These are phyloP conservation scores for Grosmannia penicillata DNA, from an alignment of 2,329 filamentous ascomycete genomes.

Conservation along the genomic window DNA sequence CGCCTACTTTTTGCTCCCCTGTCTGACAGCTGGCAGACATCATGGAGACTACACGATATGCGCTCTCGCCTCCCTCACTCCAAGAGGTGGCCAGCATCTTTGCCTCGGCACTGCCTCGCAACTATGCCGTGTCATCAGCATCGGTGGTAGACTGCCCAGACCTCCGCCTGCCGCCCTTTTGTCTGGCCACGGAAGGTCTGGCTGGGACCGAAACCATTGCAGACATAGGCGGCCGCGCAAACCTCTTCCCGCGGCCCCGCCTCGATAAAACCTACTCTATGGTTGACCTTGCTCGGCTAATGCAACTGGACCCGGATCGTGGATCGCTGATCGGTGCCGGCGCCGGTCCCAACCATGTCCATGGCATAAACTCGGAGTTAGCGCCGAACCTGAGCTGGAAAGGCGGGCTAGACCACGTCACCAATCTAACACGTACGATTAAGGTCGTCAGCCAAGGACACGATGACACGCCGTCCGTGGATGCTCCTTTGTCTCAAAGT, in stretches of 20 bases:
- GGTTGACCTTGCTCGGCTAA: slow-evolving; percentile 16
- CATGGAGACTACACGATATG: background rate
- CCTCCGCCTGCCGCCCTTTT: slow-evolving; percentile 20
- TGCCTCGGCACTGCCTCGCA: background rate
- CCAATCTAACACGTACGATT: slow-evolving; percentile 13
- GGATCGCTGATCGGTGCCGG: slow-evolving; percentile 25
- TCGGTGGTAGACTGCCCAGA: slow-evolving; percentile 16
- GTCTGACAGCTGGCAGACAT: no score
- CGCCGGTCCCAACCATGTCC: slow-evolving; percentile 24
- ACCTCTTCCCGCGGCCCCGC: slow-evolving; percentile 22
- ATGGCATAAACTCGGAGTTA: slow-evolving; percentile 27
- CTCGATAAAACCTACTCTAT: slow-evolving; percentile 20
- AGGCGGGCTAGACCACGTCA: slow-evolving; percentile 6
- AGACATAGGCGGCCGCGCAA: slow-evolving; percentile 27
- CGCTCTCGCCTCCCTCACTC: background rate
- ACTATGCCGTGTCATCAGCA: background rate
- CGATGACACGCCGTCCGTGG: slow-evolving; percentile 10
- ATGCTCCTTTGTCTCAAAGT: background rate
- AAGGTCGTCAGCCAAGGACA: slow-evolving; percentile 13
- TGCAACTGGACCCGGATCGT: slow-evolving; percentile 18
- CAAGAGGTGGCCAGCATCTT: background rate
- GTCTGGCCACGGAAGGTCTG: slow-evolving; percentile 23
- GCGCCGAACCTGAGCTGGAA: slow-evolving; percentile 21
- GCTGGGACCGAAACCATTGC: slow-evolving; percentile 23
- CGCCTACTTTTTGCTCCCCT: background rate